Base-by-base conservation (phyloP, 2,329 filamentous ascomycete species). In the Penicillium palitans region DNA sequence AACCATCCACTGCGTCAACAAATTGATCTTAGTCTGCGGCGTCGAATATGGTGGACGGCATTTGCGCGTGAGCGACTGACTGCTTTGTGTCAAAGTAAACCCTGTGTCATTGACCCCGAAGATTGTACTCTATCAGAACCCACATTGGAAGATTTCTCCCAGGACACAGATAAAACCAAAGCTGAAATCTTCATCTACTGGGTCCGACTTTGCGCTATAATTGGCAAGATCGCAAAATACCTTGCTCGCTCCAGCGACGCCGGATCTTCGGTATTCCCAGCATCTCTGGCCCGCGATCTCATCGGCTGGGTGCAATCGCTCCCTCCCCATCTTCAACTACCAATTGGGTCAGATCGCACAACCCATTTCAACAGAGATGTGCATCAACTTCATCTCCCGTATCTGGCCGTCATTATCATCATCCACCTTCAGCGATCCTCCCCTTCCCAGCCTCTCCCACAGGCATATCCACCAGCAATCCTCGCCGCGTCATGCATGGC, bases 11-110 rank as follows among this genome's bases (percentile, higher is more conserved):
- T 60, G 17, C 60, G 58, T 4, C 64, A 62, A 7, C 59, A 60
- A 50, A 66, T 55, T 21, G 55, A 69, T 4, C 58, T 62, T 15
- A 69, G 74, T 40, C 59, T 77, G 1, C 68, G 76, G 7, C 69
- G 74, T 8, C 65, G 74, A n/a, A 76, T 78, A 46, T 78, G 76
- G 76, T 78, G 76, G 75, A 78, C 76, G 2, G 70, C 72, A n/a
- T 77, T 77, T 62, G 73, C 76, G 1, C 67, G 75, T 25, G 76
- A 78, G 58, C 70, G 75, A 0, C 63, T 77, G 3, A 79, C 78
- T 0, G 71, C 77, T 2, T 64, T 79, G 0, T 80, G 77, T 42
- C 78, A 80, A 64, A 76, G 74, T 48, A 77, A 77, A 33, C 78
- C 78, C 10, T 76, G 73, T 51, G 76, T 78, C 27, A 80, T 79